A percentile compares a stretch with the other conserved stretches of the same genome.
Conservation (phyloP, 768 basidiomycete species). For the Kwoniella pini region DNA sequence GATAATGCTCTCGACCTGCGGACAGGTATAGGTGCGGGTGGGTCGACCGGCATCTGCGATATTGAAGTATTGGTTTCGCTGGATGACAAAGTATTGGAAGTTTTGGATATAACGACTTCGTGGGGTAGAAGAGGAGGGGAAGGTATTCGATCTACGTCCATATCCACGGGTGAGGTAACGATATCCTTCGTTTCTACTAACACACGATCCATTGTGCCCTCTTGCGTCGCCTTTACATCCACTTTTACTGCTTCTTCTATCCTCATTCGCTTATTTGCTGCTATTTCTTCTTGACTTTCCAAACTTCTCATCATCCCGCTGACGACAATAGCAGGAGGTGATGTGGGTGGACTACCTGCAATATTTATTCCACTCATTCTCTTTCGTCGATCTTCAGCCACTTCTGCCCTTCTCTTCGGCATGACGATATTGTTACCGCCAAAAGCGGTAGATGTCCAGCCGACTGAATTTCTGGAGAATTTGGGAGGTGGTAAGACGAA, state of each 20-base stretch:
- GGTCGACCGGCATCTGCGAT: neutral
- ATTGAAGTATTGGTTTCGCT: neutral
- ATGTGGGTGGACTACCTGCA: constrained; percentile 8
- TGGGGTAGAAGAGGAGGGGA: neutral
- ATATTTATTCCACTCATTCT: constrained; percentile 27
- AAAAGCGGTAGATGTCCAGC: constrained; percentile 10
- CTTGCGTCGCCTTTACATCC: neutral
- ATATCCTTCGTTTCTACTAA: neutral
- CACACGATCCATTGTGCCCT: neutral
- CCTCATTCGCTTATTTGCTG: constrained; percentile 11
- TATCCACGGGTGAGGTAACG: neutral
- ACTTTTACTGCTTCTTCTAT: constrained; percentile 1
- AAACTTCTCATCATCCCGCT: constrained; percentile 18
- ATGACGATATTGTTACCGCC: constrained; percentile 26
- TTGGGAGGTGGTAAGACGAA: constrained; percentile 37
- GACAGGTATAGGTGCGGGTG: constrained; percentile 3
- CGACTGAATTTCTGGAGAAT: constrained; percentile 22
- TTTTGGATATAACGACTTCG: no score
- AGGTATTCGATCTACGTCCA: constrained; percentile 8
- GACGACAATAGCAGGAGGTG: constrained; percentile 11
- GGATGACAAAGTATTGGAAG: no score
- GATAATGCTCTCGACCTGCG: constrained; percentile 17
- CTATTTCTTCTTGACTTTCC: constrained; percentile 20
- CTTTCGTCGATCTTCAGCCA: constrained; percentile 28
- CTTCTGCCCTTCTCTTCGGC: constrained; percentile 34